Percentiles rank a stretch among this genome's conserved stretches.
Conservation (phyloP, 2,329 filamentous ascomycete genomes). For the Leptographium flavum region DNA sequence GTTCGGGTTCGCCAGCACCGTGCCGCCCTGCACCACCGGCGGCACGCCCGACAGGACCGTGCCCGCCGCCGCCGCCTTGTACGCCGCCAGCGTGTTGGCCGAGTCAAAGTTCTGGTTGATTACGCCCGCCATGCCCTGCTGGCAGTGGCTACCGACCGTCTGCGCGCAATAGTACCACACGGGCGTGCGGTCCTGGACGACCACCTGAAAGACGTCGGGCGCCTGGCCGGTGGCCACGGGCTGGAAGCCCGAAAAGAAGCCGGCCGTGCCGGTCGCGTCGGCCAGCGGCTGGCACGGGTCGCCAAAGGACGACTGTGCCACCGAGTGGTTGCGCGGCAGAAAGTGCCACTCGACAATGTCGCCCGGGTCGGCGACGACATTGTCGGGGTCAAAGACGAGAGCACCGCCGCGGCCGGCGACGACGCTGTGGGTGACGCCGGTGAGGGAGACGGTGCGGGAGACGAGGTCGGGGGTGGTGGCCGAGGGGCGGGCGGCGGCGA, state of each 20-base stretch:
- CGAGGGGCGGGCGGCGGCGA: constrained; percentile 18
- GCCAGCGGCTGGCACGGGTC: constrained; percentile 26
- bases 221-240: constrained; percentile 21
- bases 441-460: constrained; percentile 20
- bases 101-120: constrained; percentile 32
- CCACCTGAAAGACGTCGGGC: constrained; percentile 28
- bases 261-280: constrained; percentile 18
- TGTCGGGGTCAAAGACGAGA: constrained; percentile 35
- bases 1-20: constrained; percentile 26
- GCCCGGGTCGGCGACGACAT: constrained; percentile 31
- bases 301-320: constrained; percentile 25
- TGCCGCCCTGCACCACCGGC: constrained; percentile 20
- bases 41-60: constrained; percentile 19
- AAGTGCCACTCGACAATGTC: constrained; percentile 41
- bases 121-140: constrained; percentile 32
- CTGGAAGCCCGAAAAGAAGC: constrained; percentile 31
- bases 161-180: constrained; percentile 32
- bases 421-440: constrained; percentile 29
- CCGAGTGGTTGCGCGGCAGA: constrained; percentile 29
- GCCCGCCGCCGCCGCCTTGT: constrained; percentile 21
- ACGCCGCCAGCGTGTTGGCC: constrained; percentile 22
- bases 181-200: constrained; percentile 24
- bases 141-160: constrained; percentile 28
- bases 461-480: constrained; percentile 14
- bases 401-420: constrained; percentile 26